These are phyloP conservation scores for Lipomyces yamadae DNA, from an alignment of 805 yeast genomes.

Conservation along the genomic window DNA sequence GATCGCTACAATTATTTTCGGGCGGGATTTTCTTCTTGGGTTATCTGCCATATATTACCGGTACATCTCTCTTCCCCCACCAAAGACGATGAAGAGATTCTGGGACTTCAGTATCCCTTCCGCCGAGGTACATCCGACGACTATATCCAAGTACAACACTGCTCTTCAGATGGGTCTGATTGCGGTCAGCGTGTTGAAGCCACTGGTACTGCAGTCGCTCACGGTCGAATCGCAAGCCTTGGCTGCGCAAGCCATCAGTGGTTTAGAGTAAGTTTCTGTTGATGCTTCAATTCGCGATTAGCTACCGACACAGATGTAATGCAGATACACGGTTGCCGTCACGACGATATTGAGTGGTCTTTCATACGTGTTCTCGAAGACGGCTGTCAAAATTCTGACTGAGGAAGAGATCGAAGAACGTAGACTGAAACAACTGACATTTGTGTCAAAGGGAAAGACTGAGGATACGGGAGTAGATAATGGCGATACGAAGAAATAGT, in stretches of 20 bases:
- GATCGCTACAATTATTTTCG: slow-evolving; percentile 72
- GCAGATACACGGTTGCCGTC: slow-evolving; percentile 61
- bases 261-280: slow-evolving; percentile 29
- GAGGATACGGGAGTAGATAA: not conserved
- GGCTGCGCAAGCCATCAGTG: slow-evolving; percentile 38
- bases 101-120: slow-evolving; percentile 81
- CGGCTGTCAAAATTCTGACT: slow-evolving; percentile 64
- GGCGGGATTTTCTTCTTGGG: slow-evolving; percentile 78
- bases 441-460: not conserved
- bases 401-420: slow-evolving; percentile 38
- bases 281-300: not conserved
- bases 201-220: slow-evolving; percentile 52
- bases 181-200: slow-evolving; percentile 63
- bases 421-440: slow-evolving; percentile 37
- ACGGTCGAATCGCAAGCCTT: slow-evolving; percentile 42
- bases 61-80: slow-evolving; percentile 72
- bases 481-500: not conserved
- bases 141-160: slow-evolving; percentile 69
- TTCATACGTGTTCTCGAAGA: slow-evolving; percentile 71
- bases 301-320: slow-evolving; percentile 42
- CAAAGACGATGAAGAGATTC: slow-evolving; percentile 70
- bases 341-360: slow-evolving; percentile 82
- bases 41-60: slow-evolving; percentile 74
- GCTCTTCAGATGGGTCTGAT: slow-evolving; percentile 90
- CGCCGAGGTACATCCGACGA: slow-evolving; percentile 86